Evolutionary conservation across 805 yeast genomes (phyloP).

Genomic region (Saccharomycopsis capsularis): DNA sequence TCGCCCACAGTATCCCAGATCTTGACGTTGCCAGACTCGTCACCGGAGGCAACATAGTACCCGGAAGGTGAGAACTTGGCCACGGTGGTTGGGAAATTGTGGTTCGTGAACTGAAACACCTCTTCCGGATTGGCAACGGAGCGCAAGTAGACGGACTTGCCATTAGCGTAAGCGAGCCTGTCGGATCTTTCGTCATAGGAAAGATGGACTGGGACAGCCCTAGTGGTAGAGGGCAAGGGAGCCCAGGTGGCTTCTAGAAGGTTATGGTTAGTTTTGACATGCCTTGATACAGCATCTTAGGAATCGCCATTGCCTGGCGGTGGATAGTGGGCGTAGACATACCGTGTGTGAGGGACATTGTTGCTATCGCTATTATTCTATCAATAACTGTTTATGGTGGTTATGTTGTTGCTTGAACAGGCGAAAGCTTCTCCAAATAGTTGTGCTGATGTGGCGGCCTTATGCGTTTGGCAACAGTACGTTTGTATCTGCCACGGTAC

Average conservation of each 20-base stretch:
- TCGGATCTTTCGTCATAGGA: constrained; percentile 67
- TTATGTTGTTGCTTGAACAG: too few relatives aligned
- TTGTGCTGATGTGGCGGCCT: too few relatives aligned
- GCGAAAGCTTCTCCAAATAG: too few relatives aligned
- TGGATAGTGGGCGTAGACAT: too few relatives aligned
- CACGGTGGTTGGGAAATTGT: constrained; percentile 65
- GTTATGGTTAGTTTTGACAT: too few relatives aligned
- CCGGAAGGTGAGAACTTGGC: constrained; percentile 89
- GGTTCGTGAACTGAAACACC: constrained; percentile 62
- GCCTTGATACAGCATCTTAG: too few relatives aligned
- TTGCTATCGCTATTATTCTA: too few relatives aligned
- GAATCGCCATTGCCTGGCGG: too few relatives aligned
- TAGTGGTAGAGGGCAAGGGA: constrained; percentile 72
- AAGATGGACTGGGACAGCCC: constrained; percentile 64
- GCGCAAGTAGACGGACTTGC: constrained; percentile 71
- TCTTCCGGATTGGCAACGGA: constrained; percentile 43
- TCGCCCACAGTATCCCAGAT: constrained; percentile 73
- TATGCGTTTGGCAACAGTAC: too few relatives aligned
- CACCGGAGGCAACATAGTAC: constrained; percentile 85
- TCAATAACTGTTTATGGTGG: too few relatives aligned
- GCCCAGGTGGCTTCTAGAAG: constrained; percentile 37
- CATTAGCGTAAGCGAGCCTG: constrained; percentile 70
- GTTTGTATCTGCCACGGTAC: too few relatives aligned
- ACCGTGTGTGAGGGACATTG: too few relatives aligned
- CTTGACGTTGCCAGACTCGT: constrained; percentile 79